These are phyloP conservation scores for Echites panduratus DNA, from an alignment of 257 asterid genomes.

Conservation along the genomic window DNA sequence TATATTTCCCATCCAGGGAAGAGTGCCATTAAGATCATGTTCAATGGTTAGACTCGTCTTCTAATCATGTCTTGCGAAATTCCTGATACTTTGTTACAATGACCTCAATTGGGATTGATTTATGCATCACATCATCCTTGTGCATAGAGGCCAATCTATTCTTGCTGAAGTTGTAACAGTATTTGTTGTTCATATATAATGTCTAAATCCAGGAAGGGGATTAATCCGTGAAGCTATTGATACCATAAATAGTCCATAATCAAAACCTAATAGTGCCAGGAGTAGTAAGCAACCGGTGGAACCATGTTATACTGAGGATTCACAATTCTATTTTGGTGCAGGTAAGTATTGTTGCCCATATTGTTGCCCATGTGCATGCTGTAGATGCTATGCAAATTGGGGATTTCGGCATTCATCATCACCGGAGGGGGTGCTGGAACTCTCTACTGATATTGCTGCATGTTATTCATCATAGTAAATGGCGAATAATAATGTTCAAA, in stretches of 20 bases:
- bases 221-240: background rate
- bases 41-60: background rate
- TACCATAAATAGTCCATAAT: background rate
- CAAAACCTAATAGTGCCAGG: conserved; percentile 6
- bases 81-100: background rate
- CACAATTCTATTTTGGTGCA: conserved; percentile 22
- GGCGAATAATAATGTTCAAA: conserved; percentile 20
- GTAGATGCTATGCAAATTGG: conserved; percentile 16
- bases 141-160: background rate
- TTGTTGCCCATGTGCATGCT: conserved; percentile 9
- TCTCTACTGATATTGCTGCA: conserved; percentile 20
- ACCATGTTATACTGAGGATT: conserved; percentile 18
- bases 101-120: background rate
- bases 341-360: conserved; percentile 5
- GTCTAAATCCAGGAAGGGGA: background rate
- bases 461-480: conserved; percentile 18
- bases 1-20: background rate
- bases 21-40: background rate
- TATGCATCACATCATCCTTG: background rate
- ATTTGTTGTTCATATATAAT: background rate
- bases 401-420: conserved; percentile 20
- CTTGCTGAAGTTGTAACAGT: background rate
- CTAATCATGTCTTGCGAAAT: background rate
- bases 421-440: background rate
- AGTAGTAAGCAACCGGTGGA: conserved; percentile 9